These are phyloP conservation scores for Schizophyllum commune DNA, from an alignment of 1,284 basidiomycete genomes.

Conservation along the genomic window DNA sequence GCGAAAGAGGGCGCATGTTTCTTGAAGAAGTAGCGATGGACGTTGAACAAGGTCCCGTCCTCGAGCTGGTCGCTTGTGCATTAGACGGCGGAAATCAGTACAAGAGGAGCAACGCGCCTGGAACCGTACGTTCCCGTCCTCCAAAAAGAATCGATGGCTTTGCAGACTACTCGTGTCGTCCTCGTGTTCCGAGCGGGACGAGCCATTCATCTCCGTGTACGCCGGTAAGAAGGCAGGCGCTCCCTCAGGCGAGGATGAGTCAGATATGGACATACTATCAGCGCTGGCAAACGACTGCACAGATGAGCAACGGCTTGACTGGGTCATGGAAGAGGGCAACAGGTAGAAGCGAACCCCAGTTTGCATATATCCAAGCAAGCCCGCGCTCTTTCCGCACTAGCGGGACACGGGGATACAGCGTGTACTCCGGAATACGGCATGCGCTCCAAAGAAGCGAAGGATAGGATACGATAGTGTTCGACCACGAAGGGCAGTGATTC, in stretches of 20 bases:
- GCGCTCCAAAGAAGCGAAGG: too few species aligned
- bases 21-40: constrained; percentile 24
- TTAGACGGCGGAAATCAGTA: not conserved
- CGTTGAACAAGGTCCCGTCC: constrained; percentile 19
- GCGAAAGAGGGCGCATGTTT: constrained; percentile 22
- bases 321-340: not conserved
- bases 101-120: not conserved
- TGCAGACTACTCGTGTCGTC: not conserved
- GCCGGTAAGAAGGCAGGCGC: not conserved
- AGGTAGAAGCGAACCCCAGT: not conserved
- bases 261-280: not conserved
- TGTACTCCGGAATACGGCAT: too few species aligned
- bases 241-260: not conserved
- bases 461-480: too few species aligned
- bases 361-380: not conserved
- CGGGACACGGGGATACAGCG: too few species aligned
- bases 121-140: not conserved
- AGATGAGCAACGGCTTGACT: not conserved
- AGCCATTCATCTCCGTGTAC: not conserved
- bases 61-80: constrained; percentile 12
- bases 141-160: not conserved
- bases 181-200: not conserved
- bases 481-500: too few species aligned
- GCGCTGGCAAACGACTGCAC: not conserved
- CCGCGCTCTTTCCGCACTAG: too few species aligned